Percentiles rank a stretch among this genome's conserved stretches.
Evolutionary conservation across 192 early-diverging fungal species (phyloP).

Genomic region (Rhizoclosmatium sp.): DNA sequence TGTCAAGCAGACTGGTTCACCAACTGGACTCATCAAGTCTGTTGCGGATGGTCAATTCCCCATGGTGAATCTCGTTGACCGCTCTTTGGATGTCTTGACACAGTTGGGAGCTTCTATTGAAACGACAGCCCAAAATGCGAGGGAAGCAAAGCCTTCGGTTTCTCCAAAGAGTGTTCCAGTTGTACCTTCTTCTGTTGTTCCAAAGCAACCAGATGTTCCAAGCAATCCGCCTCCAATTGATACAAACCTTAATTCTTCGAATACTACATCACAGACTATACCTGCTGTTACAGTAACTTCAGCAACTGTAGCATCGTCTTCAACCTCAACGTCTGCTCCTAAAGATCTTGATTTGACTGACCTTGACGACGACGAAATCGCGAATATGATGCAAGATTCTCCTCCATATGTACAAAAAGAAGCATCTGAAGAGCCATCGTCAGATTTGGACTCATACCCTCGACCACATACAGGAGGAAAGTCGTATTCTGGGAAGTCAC

Average conservation of each 20-base stretch:
- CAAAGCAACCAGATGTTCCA: too few species aligned
- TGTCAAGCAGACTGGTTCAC: not conserved
- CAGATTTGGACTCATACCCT: too few species aligned
- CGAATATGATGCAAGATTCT: not conserved
- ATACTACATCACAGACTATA: too few species aligned
- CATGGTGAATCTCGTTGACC: not conserved
- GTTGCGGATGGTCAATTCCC: slow-evolving; percentile 7
- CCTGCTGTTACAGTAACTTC: not conserved
- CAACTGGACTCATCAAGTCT: not conserved
- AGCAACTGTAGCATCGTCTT: not conserved
- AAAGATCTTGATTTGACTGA: not conserved
- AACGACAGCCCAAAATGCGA: not conserved
- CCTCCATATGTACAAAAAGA: too few species aligned
- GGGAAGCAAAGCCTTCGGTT: not conserved
- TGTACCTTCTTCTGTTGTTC: too few species aligned
- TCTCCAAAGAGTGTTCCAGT: too few species aligned
- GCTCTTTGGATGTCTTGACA: not conserved
- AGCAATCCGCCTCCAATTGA: too few species aligned
- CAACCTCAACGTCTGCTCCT: not conserved
- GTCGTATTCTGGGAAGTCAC: too few species aligned
- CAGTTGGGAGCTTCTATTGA: slow-evolving; percentile 16
- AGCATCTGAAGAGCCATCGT: too few species aligned
- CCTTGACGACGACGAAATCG: not conserved
- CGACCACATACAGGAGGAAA: too few species aligned
- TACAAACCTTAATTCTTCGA: too few species aligned